Evolutionary conservation across 805 yeast species (phyloP), one percentile per base, ranked within the genome.

Genomic region (Dipodascopsis uninucleata): DNA sequence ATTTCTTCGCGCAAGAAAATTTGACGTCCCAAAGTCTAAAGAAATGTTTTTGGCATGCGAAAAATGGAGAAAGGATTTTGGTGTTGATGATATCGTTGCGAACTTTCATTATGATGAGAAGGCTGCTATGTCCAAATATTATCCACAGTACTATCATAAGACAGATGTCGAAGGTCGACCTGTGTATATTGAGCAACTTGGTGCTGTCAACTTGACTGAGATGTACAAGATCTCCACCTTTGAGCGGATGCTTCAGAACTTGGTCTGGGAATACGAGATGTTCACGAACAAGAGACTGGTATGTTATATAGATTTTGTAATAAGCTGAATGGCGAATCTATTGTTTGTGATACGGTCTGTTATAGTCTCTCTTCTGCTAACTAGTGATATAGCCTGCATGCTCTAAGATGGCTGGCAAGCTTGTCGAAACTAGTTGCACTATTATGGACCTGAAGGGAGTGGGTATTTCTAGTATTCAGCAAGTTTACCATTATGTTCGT

Each of bases 111-210:
- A 90, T 70, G 80, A 78, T n/a, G 98, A 93, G 71, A 93, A 93
- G 71, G 84, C 93, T 22, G 66, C 78, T 40, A 59, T 58, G 22
- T 58, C 61, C 26, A 51, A 58, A 62, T 82, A 73, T 67, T 93
- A 93, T 67, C 98, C 98, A 28, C 97, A 89, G 70, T 93, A 89
- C 71, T 93, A 93, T 68, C 97, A 93, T 71, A 89, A 93, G 72
- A 86, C 90, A 26, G 98, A 93, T 67, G 85, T 76, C 21, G 98
- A 93, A 54, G 98, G 98, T 40, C 83, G 98, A 63, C 98, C 98
- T 5, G 82, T 88, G 37, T 93, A 93, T 70, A 75, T 83, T 59
- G 98, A 93, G 74, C 95, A 90, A 65, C 76, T 93, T 55, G 97
- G 98, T 43, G 71, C 81, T 41, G 96, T 93, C 51, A 85, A 90